Evolutionary conservation across 768 basidiomycete genomes (phyloP), one percentile per base, ranked within the genome.

Genomic region (Kwoniella sp.): DNA sequence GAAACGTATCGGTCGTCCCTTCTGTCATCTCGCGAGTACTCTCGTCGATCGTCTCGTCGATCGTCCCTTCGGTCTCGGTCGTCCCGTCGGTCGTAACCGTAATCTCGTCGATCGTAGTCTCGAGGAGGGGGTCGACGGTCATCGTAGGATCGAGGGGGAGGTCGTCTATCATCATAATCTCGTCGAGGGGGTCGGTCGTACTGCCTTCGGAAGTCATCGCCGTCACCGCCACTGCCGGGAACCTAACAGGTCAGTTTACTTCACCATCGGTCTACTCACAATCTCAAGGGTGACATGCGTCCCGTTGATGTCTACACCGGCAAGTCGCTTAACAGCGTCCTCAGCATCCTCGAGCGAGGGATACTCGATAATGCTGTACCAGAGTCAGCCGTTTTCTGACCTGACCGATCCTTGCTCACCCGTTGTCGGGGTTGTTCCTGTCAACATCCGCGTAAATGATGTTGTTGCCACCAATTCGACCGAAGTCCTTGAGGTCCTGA

Each of bases 401-500:
- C 32, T 10, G 4, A 46, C 11, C 14, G 19, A 17, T 19, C 9
- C 48, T 14, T 2, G 75, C 85, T 57, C 57, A 95, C 92, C 93
- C 93, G 79, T 89, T 84, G 27, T 86, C 87, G 22, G 87, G 83
- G 57, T 75, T 73, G 68, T 91, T 85, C 32, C 89, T 85, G 71
- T 98, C 92, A 56, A 98, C 86, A 70, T 98, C 93, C 34, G 93
- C 90, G 66, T 87, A 96, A 17, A 87, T 88, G 52, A 96, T 62
- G 38, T 56, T 89, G 69, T 84, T 87, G 36, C 89, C 91, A 43
- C 88, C 88, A 68, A 89, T 85, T 56, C 93, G 88, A 63, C 91
- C 93, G 57, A 92, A 96, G 71, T 98, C 93, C 77, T 98, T 98
- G 73, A 98, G 78, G 73, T 98, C 93, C 93, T 98, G 70, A n/a